Evolutionary conservation across 768 basidiomycete species (phyloP), one percentile per base, ranked within the genome.

Genomic region (Podaxis carcinomalis): DNA sequence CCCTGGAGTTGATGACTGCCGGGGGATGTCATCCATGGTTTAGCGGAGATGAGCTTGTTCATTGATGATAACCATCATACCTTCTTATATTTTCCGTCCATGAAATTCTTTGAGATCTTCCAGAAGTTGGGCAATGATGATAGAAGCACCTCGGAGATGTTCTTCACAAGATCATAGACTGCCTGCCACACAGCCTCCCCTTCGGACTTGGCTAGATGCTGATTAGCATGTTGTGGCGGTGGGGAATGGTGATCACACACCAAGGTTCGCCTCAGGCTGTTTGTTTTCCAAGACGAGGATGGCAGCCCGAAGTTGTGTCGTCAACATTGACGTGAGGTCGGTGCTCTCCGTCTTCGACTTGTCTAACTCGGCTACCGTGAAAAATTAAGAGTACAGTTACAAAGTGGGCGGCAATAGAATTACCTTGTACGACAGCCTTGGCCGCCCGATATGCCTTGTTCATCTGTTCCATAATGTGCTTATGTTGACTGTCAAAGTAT

Each of bases 401-500:
- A 16, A 36, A 28, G 66, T 37, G 37, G 54, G 37, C 28, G 56
- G 59, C 44, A 27, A 67, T 50, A 42, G 16, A 46, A 60, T 16
- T 42, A 82, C 81, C 72, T 83, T 90, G 77, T 55, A 93, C 80
- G 21, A 73, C 68, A 14, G 79, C 75, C 10, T 82, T 71, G 27
- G 85, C 79, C 55, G 80, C 74, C 49, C 77, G 75, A 73, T 87
- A 89, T 2, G 83, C 73, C 36, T 79, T 78, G 65, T 82, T 85
- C 84, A 95, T 90, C 58, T 83, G 83, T 36, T 88, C 83, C 67
- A 95, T 75, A 51, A 98, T 93, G 68, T 93, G 83, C 46, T 85
- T 83, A 69, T 98, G 94, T 65, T 98, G 95, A 59, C 87, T 87
- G 66, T 98, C 97, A 66, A 99, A 92, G 73, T 92, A 99, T 7